Percentiles rank a stretch among this genome's conserved stretches.
These are phyloP conservation scores for Fomitopsis betulina DNA, from an alignment of 1,284 basidiomycete genomes.

Conservation along the genomic window DNA sequence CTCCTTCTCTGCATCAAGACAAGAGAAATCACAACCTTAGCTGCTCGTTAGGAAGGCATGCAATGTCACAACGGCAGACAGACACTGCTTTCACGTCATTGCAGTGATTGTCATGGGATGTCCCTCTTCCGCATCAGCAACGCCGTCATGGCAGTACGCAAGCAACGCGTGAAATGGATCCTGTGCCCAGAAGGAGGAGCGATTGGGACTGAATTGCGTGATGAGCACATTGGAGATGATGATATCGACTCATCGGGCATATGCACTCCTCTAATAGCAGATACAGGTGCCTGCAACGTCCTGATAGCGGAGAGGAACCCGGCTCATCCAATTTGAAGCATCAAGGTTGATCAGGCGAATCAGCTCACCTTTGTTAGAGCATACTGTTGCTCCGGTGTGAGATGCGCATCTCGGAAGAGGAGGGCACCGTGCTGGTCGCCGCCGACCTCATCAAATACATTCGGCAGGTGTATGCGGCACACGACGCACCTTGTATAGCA, in stretches of 20 bases:
- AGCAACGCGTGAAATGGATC: too few relatives aligned
- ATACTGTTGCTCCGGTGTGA: constrained; percentile 82
- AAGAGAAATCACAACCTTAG: too few relatives aligned
- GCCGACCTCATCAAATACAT: not conserved
- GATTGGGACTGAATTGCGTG: too few relatives aligned
- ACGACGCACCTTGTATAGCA: constrained; percentile 45
- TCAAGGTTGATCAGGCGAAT: not conserved
- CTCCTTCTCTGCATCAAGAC: too few relatives aligned
- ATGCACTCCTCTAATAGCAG: not conserved
- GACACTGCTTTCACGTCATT: too few relatives aligned
- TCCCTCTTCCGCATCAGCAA: too few relatives aligned
- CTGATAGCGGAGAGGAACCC: not conserved
- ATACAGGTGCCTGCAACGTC: not conserved
- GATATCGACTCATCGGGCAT: not conserved
- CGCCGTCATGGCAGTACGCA: too few relatives aligned
- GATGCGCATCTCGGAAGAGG: constrained; percentile 64
- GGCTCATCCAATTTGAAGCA: not conserved
- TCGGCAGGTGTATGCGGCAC: not conserved
- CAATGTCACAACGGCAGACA: too few relatives aligned
- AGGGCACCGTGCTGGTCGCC: constrained; percentile 60
- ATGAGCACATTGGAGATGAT: not conserved
- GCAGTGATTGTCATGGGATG: too few relatives aligned
- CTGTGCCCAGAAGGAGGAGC: too few relatives aligned
- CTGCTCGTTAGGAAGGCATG: too few relatives aligned
- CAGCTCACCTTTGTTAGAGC: constrained; percentile 68